These are phyloP conservation scores for Haplographium delicatum DNA, from an alignment of 495 filamentous ascomycete species.

Conservation along the genomic window DNA sequence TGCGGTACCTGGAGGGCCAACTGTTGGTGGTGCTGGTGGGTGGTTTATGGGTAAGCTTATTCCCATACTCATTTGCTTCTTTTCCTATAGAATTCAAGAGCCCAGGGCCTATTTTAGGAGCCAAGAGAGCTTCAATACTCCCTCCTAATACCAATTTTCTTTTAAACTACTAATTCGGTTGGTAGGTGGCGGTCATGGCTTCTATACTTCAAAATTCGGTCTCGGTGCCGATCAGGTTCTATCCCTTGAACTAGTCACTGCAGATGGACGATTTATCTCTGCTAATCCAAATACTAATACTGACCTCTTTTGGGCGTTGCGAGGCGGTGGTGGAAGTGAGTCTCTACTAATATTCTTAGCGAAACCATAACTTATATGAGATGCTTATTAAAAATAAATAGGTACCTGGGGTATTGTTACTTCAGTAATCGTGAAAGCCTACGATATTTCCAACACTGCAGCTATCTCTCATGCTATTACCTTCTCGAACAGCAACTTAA, in stretches of 20 bases:
- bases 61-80: too few species aligned
- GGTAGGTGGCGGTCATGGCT: constrained; percentile 58
- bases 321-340: constrained; percentile 51
- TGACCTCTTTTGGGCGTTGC: constrained; percentile 56
- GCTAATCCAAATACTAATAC: constrained; percentile 38
- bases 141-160: too few species aligned
- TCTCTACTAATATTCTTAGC: too few species aligned
- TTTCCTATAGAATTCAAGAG: too few species aligned
- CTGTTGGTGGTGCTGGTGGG: constrained; percentile 45
- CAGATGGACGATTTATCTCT: constrained; percentile 36
- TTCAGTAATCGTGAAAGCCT: neutral
- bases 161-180: too few species aligned
- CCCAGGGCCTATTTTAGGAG: too few species aligned
- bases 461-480: neutral
- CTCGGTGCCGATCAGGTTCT: constrained; percentile 55
- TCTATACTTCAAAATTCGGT: constrained; percentile 47
- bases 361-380: too few species aligned
- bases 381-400: neutral
- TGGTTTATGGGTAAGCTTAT: too few species aligned
- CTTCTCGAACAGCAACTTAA: neutral
- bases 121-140: too few species aligned
- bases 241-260: constrained; percentile 51
- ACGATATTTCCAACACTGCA: neutral
- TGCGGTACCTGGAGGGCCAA: constrained; percentile 46
- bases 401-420: neutral